Evolutionary conservation across 1,139 yeast genomes (phyloP).

Genomic region (Zygoascus meyerae): DNA sequence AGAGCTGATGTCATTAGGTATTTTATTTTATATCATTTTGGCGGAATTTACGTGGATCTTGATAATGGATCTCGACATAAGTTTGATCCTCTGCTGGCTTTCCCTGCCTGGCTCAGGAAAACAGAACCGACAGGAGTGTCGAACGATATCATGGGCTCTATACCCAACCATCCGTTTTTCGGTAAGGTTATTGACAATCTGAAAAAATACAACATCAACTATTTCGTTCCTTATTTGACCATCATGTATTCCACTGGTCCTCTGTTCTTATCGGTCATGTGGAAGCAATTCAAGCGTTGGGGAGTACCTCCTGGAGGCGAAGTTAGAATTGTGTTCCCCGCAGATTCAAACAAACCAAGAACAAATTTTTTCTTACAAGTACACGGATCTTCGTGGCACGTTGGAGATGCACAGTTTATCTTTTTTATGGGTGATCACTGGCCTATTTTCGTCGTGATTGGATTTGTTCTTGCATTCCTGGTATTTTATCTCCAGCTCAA

Average conservation of each 20-base stretch:
- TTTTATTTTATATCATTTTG: constrained; percentile 74
- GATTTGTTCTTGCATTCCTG: constrained; percentile 53
- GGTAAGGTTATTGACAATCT: constrained; percentile 60
- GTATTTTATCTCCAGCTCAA: constrained; percentile 53
- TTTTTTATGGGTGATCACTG: constrained; percentile 67
- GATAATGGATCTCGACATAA: constrained; percentile 81
- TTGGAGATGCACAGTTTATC: constrained; percentile 74
- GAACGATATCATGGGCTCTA: constrained; percentile 88
- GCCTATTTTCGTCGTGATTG: constrained; percentile 60
- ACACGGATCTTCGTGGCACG: constrained; percentile 85
- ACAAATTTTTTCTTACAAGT: constrained; percentile 60
- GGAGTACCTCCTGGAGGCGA: constrained; percentile 19
- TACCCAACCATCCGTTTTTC: constrained; percentile 84
- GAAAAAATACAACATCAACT: constrained; percentile 42
- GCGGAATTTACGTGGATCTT: constrained; percentile 86
- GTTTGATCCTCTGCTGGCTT: constrained; percentile 72
- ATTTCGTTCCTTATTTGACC: constrained; percentile 70
- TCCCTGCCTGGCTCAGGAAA: constrained; percentile 81
- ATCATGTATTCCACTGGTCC: constrained; percentile 96
- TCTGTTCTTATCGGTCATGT: constrained; percentile 71
- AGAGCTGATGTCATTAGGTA: constrained; percentile 92
- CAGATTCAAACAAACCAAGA: constrained; percentile 55
- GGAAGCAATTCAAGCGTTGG: constrained; percentile 86
- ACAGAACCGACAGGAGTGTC: constrained; percentile 90
- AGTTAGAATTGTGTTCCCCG: constrained; percentile 59